Conservation (phyloP, 495 filamentous ascomycete genomes). For the Cenococcum geophilum region DNA sequence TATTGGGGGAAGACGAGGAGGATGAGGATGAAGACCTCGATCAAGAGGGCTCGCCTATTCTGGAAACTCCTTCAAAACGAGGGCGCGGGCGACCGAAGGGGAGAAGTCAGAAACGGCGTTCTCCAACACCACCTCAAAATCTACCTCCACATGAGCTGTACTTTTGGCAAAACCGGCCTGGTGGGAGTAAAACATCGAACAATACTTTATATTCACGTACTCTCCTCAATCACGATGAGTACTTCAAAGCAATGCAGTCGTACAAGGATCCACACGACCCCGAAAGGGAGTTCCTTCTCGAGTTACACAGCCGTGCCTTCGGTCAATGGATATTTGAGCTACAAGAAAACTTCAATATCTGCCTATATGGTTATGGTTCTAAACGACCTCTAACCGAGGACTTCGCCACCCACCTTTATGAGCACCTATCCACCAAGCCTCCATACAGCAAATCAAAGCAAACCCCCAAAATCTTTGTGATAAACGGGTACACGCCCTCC, state of each 20-base stretch:
- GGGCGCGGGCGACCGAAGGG: slow-evolving; percentile 54
- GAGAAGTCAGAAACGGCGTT: slow-evolving; percentile 45
- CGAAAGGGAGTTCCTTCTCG: slow-evolving; percentile 64
- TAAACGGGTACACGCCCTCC: slow-evolving; percentile 75
- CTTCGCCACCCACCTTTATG: slow-evolving; percentile 70
- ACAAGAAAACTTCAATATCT: slow-evolving; percentile 79
- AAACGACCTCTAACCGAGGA: slow-evolving; percentile 69
- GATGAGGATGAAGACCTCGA: slow-evolving; percentile 38
- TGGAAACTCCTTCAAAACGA: slow-evolving; percentile 50
- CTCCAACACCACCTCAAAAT: slow-evolving; percentile 71
- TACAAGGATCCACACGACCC: slow-evolving; percentile 64
- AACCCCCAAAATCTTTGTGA: slow-evolving; percentile 62
- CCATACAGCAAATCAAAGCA: slow-evolving; percentile 25
- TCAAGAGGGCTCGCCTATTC: slow-evolving; percentile 31
- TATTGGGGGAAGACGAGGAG: slow-evolving; percentile 52
- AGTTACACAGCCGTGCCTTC: slow-evolving; percentile 74
- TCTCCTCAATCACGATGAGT: slow-evolving; percentile 84
- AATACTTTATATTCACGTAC: slow-evolving; percentile 71
- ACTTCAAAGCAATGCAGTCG: slow-evolving; percentile 63
- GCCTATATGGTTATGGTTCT: slow-evolving; percentile 87
- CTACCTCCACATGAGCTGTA: slow-evolving; percentile 85
- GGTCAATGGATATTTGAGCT: slow-evolving; percentile 92
- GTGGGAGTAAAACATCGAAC: slow-evolving; percentile 73
- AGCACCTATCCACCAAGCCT: slow-evolving; percentile 35
- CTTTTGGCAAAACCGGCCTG: slow-evolving; percentile 85